Evolutionary conservation across 2,329 filamentous ascomycete genomes (phyloP), one percentile per base, ranked within the genome.

Genomic region (Fusarium longipes): DNA sequence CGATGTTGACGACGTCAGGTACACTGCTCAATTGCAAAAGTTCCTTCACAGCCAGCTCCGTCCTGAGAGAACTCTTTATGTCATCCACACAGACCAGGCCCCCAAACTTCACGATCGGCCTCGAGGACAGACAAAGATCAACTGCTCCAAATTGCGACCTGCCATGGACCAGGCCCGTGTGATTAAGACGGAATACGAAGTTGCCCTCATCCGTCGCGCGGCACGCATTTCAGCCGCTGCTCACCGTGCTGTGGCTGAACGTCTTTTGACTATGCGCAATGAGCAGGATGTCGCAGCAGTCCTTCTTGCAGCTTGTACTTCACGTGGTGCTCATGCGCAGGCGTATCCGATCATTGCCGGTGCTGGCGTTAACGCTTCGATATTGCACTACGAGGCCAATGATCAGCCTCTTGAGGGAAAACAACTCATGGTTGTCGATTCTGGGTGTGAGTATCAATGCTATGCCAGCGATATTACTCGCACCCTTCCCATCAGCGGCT

Each of bases 391-490:
- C 77, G 86, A 87, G 40, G 87, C 86, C 52, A 98, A 99, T 76
- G 85, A 96, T 73, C 86, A 91, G 71, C 79, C 88, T 2, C 85
- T 98, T 18, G 80, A 81, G 4, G 88, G 89, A 25, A 86, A 89
- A 57, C 88, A 94, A 73, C 84, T 94, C 29, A 81, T 98, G 30
- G 89, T 96, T 20, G 82, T 99, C 6, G 95, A 99, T 76, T 94
- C 95, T 2, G 94, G 93, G 4, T 91, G 89, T 68, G 95, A 98
- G 78, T 97, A 89, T 79, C 81, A 89, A 47, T 90, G 91, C 70
- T 98, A 99, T 77, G 93, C 93, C 29, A 92, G 91, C 57, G 95
- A 98, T 77, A 89, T 98, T 27, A 98, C 96, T 0, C 88, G 95
- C 35, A 96, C 94, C 0, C 88, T 97, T 68, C 95, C 95, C 6